These are phyloP conservation scores for Chenopodium berlandieri DNA, from an alignment of 148 eudicot species.

Conservation along the genomic window DNA sequence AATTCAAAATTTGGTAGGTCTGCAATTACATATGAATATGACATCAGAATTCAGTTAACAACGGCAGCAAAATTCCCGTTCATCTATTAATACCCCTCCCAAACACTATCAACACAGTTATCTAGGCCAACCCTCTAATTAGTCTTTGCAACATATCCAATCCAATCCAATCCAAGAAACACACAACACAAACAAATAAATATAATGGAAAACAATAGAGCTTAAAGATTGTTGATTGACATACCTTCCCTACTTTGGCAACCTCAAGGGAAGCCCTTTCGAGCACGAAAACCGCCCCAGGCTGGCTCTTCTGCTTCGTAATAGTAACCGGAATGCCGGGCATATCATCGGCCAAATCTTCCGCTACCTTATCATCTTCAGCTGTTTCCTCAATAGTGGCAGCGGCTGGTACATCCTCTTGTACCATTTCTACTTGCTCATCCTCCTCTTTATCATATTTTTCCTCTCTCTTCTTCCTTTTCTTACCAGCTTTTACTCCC, in stretches of 20 bases:
- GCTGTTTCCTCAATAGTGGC: too few relatives aligned
- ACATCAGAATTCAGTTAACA: background rate
- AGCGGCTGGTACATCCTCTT: too few relatives aligned
- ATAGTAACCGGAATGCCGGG: constrained; percentile 63
- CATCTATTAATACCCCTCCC: background rate
- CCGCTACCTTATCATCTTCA: constrained; percentile 31
- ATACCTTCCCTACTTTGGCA: too few relatives aligned
- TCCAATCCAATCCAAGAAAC: background rate
- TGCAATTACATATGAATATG: constrained; percentile 29
- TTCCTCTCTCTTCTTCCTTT: too few relatives aligned
- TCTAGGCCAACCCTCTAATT: background rate
- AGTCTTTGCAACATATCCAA: background rate
- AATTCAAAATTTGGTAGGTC: constrained; percentile 75
- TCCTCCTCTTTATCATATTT: too few relatives aligned
- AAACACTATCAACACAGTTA: background rate
- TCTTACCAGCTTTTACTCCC: too few relatives aligned
- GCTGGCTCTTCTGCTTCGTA: background rate
- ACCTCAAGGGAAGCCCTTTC: too few relatives aligned
- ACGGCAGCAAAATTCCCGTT: too few relatives aligned
- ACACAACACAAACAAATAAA: constrained; percentile 1
- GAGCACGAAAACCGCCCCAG: too few relatives aligned
- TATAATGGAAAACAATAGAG: background rate
- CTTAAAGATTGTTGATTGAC: too few relatives aligned
- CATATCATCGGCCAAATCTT: constrained; percentile 39
- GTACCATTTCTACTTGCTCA: too few relatives aligned